Percentiles rank a stretch among this genome's conserved stretches.
These are phyloP conservation scores for Hymenoscyphus fraxineus DNA, from an alignment of 2,329 filamentous ascomycete species.

Conservation along the genomic window DNA sequence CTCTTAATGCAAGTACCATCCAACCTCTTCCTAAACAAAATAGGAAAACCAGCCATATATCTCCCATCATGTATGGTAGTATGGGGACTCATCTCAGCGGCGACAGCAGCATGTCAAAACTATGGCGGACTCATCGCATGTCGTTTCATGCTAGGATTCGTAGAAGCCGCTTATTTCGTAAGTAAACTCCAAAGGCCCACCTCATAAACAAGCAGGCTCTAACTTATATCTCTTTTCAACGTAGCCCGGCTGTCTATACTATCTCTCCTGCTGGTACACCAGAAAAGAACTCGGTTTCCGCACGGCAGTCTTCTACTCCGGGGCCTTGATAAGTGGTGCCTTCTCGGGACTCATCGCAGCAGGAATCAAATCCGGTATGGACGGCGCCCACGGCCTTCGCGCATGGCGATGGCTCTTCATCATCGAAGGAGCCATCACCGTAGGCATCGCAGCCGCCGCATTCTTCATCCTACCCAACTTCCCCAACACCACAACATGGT, in stretches of 20 bases:
- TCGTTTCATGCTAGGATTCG: slow-evolving; percentile 49
- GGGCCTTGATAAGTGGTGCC: slow-evolving; percentile 65
- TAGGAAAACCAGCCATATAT: slow-evolving; percentile 47
- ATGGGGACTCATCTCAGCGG: slow-evolving; percentile 48
- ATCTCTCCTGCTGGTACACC: slow-evolving; percentile 65
- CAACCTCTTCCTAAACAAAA: slow-evolving; percentile 47
- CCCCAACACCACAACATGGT: slow-evolving; percentile 55
- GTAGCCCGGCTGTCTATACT: slow-evolving; percentile 50
- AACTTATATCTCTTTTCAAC: background rate
- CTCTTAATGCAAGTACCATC: slow-evolving; percentile 44
- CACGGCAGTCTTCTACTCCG: slow-evolving; percentile 64
- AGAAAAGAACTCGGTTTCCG: slow-evolving; percentile 63
- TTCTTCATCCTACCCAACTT: slow-evolving; percentile 65
- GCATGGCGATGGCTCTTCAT: slow-evolving; percentile 69
- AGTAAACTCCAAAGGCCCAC: slow-evolving; percentile 9
- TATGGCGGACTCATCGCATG: slow-evolving; percentile 44
- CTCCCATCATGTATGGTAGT: slow-evolving; percentile 47
- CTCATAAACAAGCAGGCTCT: background rate
- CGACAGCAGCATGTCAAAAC: slow-evolving; percentile 46
- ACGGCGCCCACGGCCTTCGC: slow-evolving; percentile 50
- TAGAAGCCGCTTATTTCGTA: slow-evolving; percentile 55
- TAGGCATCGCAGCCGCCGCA: slow-evolving; percentile 54
- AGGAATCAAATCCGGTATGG: slow-evolving; percentile 64
- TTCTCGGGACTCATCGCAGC: slow-evolving; percentile 65
- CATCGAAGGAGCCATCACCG: slow-evolving; percentile 64